These are phyloP conservation scores for Dicorynia guianensis DNA, from an alignment of 306 rosid genomes.

Conservation along the genomic window DNA sequence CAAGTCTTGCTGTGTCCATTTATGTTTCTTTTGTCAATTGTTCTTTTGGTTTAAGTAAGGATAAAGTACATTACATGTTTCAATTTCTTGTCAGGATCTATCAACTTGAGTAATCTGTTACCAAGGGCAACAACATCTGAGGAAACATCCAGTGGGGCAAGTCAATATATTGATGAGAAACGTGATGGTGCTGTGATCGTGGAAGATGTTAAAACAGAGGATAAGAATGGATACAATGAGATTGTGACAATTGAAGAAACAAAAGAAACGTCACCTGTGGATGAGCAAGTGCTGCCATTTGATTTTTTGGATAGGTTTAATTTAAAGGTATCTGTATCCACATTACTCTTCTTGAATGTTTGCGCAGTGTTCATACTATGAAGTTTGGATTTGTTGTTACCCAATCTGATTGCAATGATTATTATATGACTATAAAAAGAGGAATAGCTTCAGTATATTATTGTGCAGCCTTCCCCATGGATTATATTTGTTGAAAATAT, in stretches of 20 bases:
- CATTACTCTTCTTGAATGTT: not conserved
- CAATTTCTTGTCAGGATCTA: not conserved
- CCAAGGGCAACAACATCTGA: not conserved
- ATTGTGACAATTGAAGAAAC: slow-evolving; percentile 31
- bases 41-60: not conserved
- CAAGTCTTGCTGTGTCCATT: no score
- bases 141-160: not conserved
- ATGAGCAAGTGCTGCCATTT: slow-evolving; percentile 33
- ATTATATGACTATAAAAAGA: not conserved
- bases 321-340: not conserved
- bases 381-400: not conserved
- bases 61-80: not conserved
- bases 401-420: not conserved
- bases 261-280: slow-evolving; percentile 28
- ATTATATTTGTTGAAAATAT: not conserved
- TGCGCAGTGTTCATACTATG: not conserved
- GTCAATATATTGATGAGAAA: not conserved
- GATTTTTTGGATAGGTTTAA: slow-evolving; percentile 19
- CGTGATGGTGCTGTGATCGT: not conserved
- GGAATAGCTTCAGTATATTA: not conserved
- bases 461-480: not conserved
- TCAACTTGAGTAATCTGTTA: not conserved
- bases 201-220: not conserved
- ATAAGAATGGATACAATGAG: not conserved
- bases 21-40: no score